Percentiles rank a stretch among this genome's conserved stretches.
Evolutionary conservation across 176 grass and related monocot genomes (phyloP).

Genomic region (Themeda triandra): DNA sequence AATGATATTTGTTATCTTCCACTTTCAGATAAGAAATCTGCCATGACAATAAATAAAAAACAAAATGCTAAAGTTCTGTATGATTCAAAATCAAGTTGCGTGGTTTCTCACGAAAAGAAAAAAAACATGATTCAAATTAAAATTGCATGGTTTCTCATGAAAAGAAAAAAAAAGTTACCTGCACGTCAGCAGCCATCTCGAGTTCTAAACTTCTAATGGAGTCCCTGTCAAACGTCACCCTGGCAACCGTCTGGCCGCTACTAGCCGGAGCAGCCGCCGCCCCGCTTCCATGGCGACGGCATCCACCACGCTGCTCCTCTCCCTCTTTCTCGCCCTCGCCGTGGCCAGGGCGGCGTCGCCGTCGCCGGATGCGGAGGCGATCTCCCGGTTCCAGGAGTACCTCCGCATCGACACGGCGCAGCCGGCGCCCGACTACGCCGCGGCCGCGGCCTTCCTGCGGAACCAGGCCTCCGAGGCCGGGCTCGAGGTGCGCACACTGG

Average conservation of each 20-base stretch:
- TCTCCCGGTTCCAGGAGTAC: constrained; percentile 94
- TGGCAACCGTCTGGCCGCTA: too few relatives aligned
- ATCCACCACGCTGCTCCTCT: constrained; percentile 16
- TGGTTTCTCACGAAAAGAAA: too few relatives aligned
- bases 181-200: too few relatives aligned
- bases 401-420: constrained; percentile 95
- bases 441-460: constrained; percentile 57
- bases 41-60: too few relatives aligned
- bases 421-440: constrained; percentile 69
- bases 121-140: too few relatives aligned
- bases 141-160: too few relatives aligned
- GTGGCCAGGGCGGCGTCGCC: background rate
- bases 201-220: background rate
- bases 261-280: background rate
- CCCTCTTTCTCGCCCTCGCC: constrained; percentile 7
- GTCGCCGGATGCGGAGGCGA: constrained; percentile 44
- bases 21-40: too few relatives aligned
- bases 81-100: too few relatives aligned
- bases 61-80: too few relatives aligned
- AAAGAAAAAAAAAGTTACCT: too few relatives aligned
- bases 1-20: too few relatives aligned
- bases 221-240: background rate
- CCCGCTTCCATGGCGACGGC: constrained; percentile 7
- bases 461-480: constrained; percentile 43
- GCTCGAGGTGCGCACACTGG: constrained; percentile 68